Evolutionary conservation across 1,284 basidiomycete genomes (phyloP), one percentile per base, ranked within the genome.

Genomic region (Rhodotorula sp.): DNA sequence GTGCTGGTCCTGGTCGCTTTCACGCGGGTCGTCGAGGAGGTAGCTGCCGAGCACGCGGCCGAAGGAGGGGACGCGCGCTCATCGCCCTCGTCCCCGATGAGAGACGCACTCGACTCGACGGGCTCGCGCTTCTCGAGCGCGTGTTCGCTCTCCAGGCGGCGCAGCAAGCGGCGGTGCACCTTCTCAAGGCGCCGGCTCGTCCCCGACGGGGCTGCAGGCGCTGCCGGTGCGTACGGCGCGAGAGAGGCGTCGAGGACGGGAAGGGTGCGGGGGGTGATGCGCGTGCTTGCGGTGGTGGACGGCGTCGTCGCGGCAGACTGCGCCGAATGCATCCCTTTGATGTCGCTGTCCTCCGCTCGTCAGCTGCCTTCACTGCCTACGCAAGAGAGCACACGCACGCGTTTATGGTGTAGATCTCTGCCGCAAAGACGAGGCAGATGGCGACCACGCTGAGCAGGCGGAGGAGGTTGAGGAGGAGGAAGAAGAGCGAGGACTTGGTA

Each of bases 361-460:
- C 21, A 37, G 27, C 36, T 66, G n/a, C n/a, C n/a, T n/a, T n/a
- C n/a, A n/a, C n/a, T n/a, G n/a, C n/a, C n/a, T 13, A 22, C 19
- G 36, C 29, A 41, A 25, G 12, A 32, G 2, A 22, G 0, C 3
- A 19, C 21, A 54, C 83, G 78, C 66, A 84, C 83, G 88, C 85
- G 59, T 89, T 90, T 82, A 95, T 87, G 39, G 90, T 89, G 64
- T 90, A 83, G 72, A 94, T 88, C 78, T 89, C 93, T 74, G 89
- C 90, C 3, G 88, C 82, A 73, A 94, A 89, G 9, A 92, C 83
- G 34, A 85, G 79, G 58, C 92, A 80, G 61, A 94, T 87, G 12
- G 88, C 85, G 76, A 94, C 82, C 80, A 94, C 86, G 80, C 90
- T 92, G 71, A 96, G 81, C 25, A 85, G 83, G 60, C 93, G 90